phyloP scores from a whole-genome alignment of 108 stramenopile genomes.

The Craspedostauros australis region DNA sequence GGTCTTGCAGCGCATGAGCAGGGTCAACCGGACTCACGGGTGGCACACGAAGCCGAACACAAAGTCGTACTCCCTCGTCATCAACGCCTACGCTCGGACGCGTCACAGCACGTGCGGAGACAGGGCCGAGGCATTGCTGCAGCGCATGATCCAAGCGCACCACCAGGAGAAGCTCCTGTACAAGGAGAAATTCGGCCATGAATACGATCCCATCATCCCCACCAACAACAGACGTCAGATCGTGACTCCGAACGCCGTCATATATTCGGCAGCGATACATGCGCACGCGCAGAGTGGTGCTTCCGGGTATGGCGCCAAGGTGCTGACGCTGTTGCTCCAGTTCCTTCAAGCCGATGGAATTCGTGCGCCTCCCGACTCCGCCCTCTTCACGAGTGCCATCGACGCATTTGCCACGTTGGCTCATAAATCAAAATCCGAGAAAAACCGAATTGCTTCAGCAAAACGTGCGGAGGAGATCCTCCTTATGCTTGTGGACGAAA shows the following conservation, averaged over 20 bases:
- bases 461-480: conserved; percentile 34
- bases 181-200: conserved; percentile 22
- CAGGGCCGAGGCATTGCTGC: conserved; percentile 26
- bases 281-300: conserved; percentile 25
- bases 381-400: conserved; percentile 21
- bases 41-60: conserved; percentile 50
- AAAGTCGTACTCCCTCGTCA: conserved; percentile 19
- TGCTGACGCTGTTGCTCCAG: conserved; percentile 21
- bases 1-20: conserved; percentile 22
- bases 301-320: conserved; percentile 8
- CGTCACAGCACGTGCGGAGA: conserved; percentile 15
- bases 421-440: conserved; percentile 9
- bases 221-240: conserved; percentile 23
- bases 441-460: conserved; percentile 23
- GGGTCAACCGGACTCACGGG: conserved; percentile 11
- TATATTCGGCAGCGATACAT: conserved; percentile 35
- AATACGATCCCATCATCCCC: conserved; percentile 19
- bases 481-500: conserved; percentile 29
- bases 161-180: conserved; percentile 25
- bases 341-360: conserved; percentile 18
- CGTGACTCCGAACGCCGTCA: conserved; percentile 37
- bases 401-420: conserved; percentile 24
- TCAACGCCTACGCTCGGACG: conserved; percentile 30
- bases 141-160: conserved; percentile 24
- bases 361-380: conserved; percentile 8